Base-by-base conservation (phyloP, 164 flowering plant species). In the Hamamelis virginiana region DNA sequence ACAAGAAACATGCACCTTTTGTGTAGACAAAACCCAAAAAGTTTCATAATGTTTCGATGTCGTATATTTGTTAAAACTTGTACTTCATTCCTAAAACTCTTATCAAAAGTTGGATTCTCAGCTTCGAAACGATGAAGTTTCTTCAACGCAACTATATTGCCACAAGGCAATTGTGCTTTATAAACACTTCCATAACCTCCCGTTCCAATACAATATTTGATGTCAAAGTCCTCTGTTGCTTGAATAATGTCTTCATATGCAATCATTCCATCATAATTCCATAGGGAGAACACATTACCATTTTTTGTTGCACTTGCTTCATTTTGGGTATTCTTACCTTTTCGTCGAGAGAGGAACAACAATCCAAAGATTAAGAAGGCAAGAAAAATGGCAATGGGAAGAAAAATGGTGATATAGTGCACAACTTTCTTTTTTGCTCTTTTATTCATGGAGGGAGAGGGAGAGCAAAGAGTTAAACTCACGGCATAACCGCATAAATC, bases 111-210 rank as follows among this genome's bases (percentile, higher is more conserved):
- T 14, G 62, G 66, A 8, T 56, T 10, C 33, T 69, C 76, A 1
- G 48, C 38, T 28, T 74, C 76, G 4, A 10, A 57, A 1, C 63
- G 61, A 15, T 73, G 70, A 61, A 73, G 71, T 46, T 73, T 73
- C 50, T 73, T 73, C 51, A 73, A 46, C 18, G 75, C 75, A 52
- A 73, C 64, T 1, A 64, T 23, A 8, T 59, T 67, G 10, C 72
- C 76, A n/a, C 11, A 18, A 0, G 76, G 72, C 8, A 73, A 28
- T 47, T 51, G 22, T 47, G 77, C 77, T 28, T n/a, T 68, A 25
- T 69, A 74, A 15, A 74, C 77, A n/a, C 77, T 74, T 0, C 72
- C 72, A 25, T 68, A 70, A n/a, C 74, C 70, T 5, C 75, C 77
- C 10, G 72, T 67, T 10, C 72, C 78, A 22, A 67, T 70, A 46